Conservation (phyloP, 257 asterid species). For the Nicotiana tabacum region DNA sequence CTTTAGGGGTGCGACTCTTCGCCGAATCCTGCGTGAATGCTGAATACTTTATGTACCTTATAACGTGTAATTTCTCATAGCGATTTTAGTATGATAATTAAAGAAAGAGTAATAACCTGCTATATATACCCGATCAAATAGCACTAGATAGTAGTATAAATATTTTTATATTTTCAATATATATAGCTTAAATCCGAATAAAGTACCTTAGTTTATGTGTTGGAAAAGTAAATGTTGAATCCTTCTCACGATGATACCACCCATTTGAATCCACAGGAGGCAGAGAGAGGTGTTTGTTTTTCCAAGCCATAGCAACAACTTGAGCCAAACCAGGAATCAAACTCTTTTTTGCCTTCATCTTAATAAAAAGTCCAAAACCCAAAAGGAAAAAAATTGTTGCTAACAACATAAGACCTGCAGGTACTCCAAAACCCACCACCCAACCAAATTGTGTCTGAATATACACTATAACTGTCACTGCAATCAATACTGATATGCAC, state of each 20-base stretch:
- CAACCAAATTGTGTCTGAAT: constrained; percentile 53
- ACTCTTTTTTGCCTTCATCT: constrained; percentile 43
- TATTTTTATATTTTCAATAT: no score
- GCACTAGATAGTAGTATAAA: no score
- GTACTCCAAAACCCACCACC: constrained; percentile 64
- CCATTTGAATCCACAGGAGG: constrained; percentile 17
- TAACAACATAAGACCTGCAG: constrained; percentile 46
- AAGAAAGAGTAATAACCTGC: no score
- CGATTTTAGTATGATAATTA: no score
- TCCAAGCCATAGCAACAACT: constrained; percentile 45
- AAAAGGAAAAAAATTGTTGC: constrained; percentile 38
- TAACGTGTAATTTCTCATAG: no score
- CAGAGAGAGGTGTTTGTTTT: constrained; percentile 30
- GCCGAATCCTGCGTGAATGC: no score
- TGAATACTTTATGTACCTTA: no score
- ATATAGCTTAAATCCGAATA: no score
- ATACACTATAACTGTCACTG: constrained; percentile 49
- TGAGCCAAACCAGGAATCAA: constrained; percentile 50
- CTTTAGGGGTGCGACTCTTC: no score
- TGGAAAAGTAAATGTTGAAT: constrained; percentile 30
- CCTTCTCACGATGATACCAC: constrained; percentile 29
- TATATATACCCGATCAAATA: no score
- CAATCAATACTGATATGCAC: constrained; percentile 42
- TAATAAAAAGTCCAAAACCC: constrained; percentile 45
- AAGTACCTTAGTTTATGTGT: constrained; percentile 41